phyloP scores from a whole-genome alignment of 2,329 filamentous ascomycete genomes.

The Talaromyces funiculosus region DNA sequence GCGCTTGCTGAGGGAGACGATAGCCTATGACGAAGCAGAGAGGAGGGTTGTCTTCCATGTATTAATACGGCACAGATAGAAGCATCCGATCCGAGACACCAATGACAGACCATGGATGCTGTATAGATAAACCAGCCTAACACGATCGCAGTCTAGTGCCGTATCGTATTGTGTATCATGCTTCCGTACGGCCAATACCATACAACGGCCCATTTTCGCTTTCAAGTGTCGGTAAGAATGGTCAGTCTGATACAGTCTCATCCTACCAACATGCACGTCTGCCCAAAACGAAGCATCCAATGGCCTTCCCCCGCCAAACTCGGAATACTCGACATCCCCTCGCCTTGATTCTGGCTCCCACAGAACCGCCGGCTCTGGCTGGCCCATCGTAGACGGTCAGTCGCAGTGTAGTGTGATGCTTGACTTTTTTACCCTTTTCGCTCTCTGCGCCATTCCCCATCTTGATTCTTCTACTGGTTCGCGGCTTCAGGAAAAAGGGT shows the following conservation, averaged over 20 bases:
- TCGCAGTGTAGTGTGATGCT: slow-evolving; percentile 1
- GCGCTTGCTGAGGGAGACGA: not conserved
- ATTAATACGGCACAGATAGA: not conserved
- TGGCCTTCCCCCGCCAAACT: slow-evolving; percentile 23
- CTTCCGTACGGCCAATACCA: not conserved
- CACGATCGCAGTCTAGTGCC: not conserved
- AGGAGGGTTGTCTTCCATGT: not conserved
- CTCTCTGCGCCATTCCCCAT: not conserved
- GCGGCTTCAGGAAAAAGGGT: not conserved
- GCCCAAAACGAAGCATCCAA: slow-evolving; percentile 35
- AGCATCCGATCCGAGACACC: not conserved
- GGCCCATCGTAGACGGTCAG: not conserved
- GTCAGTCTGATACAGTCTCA: not conserved
- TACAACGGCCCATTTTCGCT: not conserved
- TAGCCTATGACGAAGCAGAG: not conserved
- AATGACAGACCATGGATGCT: not conserved
- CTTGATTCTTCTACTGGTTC: slow-evolving; percentile 1
- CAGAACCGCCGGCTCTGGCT: slow-evolving; percentile 21
- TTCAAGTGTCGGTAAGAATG: not conserved
- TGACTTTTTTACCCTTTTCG: not conserved
- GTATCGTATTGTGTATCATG: not conserved
- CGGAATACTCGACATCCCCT: slow-evolving; percentile 21
- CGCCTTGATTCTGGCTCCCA: slow-evolving; percentile 28
- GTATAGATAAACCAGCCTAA: not conserved
- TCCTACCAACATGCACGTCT: slow-evolving; percentile 24